Conservation (phyloP, 495 filamentous ascomycete genomes). For the Penicillium chermesinum region DNA sequence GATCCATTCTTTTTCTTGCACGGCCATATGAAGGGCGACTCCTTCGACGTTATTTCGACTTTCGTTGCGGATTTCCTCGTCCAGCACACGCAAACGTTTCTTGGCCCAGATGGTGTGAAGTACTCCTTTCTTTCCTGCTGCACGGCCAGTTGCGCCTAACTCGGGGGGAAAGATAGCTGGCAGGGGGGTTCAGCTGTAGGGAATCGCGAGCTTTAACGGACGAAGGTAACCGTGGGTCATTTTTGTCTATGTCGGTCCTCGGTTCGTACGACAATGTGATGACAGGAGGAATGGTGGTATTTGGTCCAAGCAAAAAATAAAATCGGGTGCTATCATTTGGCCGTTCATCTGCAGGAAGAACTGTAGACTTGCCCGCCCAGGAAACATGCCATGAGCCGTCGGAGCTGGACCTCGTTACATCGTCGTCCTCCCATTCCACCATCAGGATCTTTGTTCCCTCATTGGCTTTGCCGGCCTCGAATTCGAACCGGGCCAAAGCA, state of each 20-base stretch:
- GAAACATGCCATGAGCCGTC: slow-evolving; percentile 60
- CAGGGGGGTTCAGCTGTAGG: slow-evolving; percentile 61
- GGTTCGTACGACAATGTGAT: slow-evolving; percentile 57
- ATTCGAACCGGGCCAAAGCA: slow-evolving; percentile 77
- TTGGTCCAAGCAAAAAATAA: slow-evolving; percentile 69
- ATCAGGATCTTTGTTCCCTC: slow-evolving; percentile 82
- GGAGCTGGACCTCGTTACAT: slow-evolving; percentile 28
- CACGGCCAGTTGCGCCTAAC: slow-evolving; percentile 56
- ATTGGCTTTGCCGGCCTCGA: slow-evolving; percentile 68
- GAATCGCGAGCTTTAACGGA: slow-evolving; percentile 15
- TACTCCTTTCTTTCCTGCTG: slow-evolving; percentile 70
- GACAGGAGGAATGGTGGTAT: slow-evolving; percentile 58
- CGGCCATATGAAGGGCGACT: slow-evolving; percentile 72
- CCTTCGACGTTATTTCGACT: slow-evolving; percentile 65
- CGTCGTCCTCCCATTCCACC: slow-evolving; percentile 73
- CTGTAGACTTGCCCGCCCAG: slow-evolving; percentile 67
- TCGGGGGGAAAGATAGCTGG: slow-evolving; percentile 77
- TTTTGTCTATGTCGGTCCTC: slow-evolving; percentile 14
- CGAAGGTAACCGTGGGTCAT: neutral
- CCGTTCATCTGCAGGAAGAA: slow-evolving; percentile 59
- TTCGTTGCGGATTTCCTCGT: slow-evolving; percentile 64
- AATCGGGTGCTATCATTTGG: slow-evolving; percentile 52
- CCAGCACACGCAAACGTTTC: slow-evolving; percentile 63
- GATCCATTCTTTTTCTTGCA: slow-evolving; percentile 77
- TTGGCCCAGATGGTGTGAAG: slow-evolving; percentile 81